Evolutionary conservation across 352 stramenopile species (phyloP), one percentile per base, ranked within the genome.

Genomic region (Pythium volutum): DNA sequence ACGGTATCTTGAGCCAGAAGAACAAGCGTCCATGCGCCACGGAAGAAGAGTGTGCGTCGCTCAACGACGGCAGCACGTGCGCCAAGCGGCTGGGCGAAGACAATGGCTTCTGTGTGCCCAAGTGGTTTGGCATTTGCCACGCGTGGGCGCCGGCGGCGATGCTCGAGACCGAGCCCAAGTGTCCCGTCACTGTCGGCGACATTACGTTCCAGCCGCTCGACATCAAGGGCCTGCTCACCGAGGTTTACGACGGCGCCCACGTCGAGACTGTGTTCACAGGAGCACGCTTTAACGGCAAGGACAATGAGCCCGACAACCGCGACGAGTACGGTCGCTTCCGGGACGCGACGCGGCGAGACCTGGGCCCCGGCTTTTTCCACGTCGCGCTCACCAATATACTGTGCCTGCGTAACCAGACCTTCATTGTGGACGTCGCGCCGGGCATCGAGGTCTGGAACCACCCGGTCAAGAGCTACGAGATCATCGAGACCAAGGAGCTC

Each of bases 401-500:
- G 3, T 74, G 70, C 2, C 67, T 66, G 9, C 60, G 76, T 18
- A 75, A 76, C 15, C 2, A 59, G 12, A 53, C 67, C 2, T 84
- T 86, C 55, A 54, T 89, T 2, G 54, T 74, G 5, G 79, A 89
- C 45, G 66, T 79, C 1, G 52, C 56, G 1, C 64, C 70, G 4
- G 69, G 66, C 23, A 33, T 47, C 0, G 52, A 79, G 52, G 77
- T 88, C n/a, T 88, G 78, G 76, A 88, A 89, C 69, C 75, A 86
- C 53, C 78, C 78, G 9, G 69, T 89, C 41, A 67, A 74, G 38
- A 71, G 73, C 50, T 82, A 61, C 59, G 59, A 66, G 38, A 33
- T 66, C 22, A 8, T 55, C 9, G 42, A 49, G 49, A 50, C 29
- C 15, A 41, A 36, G 9, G 36, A 51, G 15, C n/a, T 60, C 15